phyloP scores from a whole-genome alignment of 371 early-diverging fungal species.

The Apophysomyces elegans region DNA sequence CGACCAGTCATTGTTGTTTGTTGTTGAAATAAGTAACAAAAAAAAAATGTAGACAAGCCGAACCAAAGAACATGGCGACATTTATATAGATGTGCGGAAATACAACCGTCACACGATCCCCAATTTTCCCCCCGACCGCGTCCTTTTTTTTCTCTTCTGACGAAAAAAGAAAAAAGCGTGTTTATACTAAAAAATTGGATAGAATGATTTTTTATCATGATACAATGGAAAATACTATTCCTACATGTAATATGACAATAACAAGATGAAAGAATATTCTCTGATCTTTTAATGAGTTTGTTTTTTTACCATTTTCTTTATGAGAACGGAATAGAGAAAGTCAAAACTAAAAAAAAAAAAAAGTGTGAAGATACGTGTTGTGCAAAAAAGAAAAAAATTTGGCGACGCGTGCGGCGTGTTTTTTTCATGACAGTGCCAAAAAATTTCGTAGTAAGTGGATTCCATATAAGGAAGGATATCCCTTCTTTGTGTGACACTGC shows the following conservation, averaged over 20 bases:
- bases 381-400: not conserved
- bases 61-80: not conserved
- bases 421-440: not conserved
- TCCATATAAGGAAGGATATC: not conserved
- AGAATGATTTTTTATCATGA: too few relatives aligned
- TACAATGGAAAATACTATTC: too few relatives aligned
- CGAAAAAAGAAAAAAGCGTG: not conserved
- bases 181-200: not conserved
- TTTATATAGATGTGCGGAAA: constrained; percentile 5
- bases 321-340: too few relatives aligned
- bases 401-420: constrained; percentile 2
- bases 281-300: too few relatives aligned
- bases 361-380: not conserved
- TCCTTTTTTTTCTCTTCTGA: constrained; percentile 3
- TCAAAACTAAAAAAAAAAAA: not conserved
- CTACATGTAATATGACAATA: too few relatives aligned
- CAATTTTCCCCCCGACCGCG: not conserved
- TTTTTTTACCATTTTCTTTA: too few relatives aligned
- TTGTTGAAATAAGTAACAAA: constrained; percentile 7
- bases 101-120: not conserved
- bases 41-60: constrained; percentile 2
- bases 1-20: constrained; percentile 81
- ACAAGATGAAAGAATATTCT: too few relatives aligned
- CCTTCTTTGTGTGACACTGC: not conserved
- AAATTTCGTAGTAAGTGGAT: not conserved